Conservation (phyloP, 768 basidiomycete species). For the Boletus pseudopeckii region DNA sequence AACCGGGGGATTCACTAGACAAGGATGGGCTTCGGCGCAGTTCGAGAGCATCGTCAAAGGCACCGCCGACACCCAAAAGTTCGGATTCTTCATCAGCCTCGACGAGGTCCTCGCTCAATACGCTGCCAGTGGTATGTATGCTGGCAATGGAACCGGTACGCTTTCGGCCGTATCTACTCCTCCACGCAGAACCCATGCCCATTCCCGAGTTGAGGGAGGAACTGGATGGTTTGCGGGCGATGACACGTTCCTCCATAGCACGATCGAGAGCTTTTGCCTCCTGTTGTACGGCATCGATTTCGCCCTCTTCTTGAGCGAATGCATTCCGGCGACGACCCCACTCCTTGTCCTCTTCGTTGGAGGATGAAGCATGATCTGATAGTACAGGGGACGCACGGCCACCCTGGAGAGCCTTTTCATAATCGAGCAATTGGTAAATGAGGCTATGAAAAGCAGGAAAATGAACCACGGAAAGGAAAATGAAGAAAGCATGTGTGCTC, state of each 20-base stretch:
- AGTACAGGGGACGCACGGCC: constrained; percentile 45
- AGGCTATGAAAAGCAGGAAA: constrained; percentile 47
- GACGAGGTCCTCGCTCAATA: constrained; percentile 75
- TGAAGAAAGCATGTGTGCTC: constrained; percentile 39
- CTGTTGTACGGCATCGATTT: constrained; percentile 58
- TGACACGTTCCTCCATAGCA: constrained; percentile 80
- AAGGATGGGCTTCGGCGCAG: constrained; percentile 34
- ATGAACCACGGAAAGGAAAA: constrained; percentile 22
- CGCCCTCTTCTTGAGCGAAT: constrained; percentile 43
- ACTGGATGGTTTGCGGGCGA: constrained; percentile 67
- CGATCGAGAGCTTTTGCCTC: constrained; percentile 83
- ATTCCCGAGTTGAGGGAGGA: constrained; percentile 63
- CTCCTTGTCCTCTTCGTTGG: constrained; percentile 71
- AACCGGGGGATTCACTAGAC: constrained; percentile 35
- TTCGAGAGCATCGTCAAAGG: constrained; percentile 46
- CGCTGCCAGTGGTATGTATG: constrained; percentile 60
- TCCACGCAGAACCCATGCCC: constrained; percentile 68
- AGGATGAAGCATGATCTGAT: constrained; percentile 53
- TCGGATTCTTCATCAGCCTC: constrained; percentile 80
- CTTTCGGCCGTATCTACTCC: constrained; percentile 64
- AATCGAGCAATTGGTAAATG: constrained; percentile 91
- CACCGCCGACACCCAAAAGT: constrained; percentile 64
- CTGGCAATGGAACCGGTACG: constrained; percentile 77
- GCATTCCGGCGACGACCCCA: constrained; percentile 69
- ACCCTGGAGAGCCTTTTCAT: constrained; percentile 69